These are phyloP conservation scores for Phytophthora multivora DNA, from an alignment of 352 stramenopile genomes.

Conservation along the genomic window DNA sequence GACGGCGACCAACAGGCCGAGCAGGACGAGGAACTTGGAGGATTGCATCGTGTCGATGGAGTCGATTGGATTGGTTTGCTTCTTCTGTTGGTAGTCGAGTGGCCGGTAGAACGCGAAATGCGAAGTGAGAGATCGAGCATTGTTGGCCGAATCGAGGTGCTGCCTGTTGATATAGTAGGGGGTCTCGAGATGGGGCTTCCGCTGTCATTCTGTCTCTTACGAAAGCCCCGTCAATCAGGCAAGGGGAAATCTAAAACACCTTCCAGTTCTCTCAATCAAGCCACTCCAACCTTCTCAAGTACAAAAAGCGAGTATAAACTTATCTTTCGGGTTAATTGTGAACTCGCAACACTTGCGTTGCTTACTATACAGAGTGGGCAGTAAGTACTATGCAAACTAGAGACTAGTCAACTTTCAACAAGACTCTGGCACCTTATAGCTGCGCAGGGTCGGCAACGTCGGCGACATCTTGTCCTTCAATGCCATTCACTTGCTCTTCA, in stretches of 20 bases:
- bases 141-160: too few species aligned
- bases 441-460: slow-evolving; percentile 21
- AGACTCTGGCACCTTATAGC: not conserved
- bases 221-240: too few species aligned
- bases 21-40: slow-evolving; percentile 19
- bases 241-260: too few species aligned
- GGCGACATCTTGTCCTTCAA: slow-evolving; percentile 20
- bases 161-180: too few species aligned
- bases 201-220: too few species aligned
- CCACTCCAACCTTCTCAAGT: too few species aligned
- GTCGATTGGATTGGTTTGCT: not conserved
- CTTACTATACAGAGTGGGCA: slow-evolving; percentile 29
- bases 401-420: not conserved
- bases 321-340: too few species aligned
- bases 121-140: slow-evolving; percentile 25
- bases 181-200: too few species aligned
- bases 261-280: too few species aligned
- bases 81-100: not conserved
- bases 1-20: slow-evolving; percentile 16
- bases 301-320: too few species aligned
- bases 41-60: slow-evolving; percentile 12
- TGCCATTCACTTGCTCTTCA: slow-evolving; percentile 11
- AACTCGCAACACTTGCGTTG: too few species aligned
- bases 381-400: slow-evolving; percentile 21
- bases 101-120: slow-evolving; percentile 6